Evolutionary conservation across 139 green algal species (phyloP), one percentile per base, ranked within the genome.

Genomic region (Marvania coccoides): DNA sequence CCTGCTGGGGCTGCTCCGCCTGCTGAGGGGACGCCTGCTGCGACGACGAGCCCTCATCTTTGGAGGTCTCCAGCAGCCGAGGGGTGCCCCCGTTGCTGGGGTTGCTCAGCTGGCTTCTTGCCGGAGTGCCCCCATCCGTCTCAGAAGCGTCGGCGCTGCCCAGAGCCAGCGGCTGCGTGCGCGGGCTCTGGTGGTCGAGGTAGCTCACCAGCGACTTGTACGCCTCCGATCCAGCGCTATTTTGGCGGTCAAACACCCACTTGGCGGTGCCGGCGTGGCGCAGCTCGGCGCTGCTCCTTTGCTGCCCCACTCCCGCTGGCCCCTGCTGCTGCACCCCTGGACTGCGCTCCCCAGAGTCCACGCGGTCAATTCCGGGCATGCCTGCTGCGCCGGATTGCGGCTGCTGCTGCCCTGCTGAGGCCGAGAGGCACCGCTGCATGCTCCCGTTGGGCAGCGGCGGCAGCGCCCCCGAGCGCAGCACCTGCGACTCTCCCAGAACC

Each of bases 181-280:
- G 19, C 42, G 42, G 42, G 19, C 19, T 28, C 19, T 51, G 42
- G 19, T 51, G 42, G 19, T 51, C 42, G 19, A 51, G 42, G 19
- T 28, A 51, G 42, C 19, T 51, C 19, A 51, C 19, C 42, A 51
- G 19, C 42, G 42, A 51, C 19, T 51, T 3, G 6, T 26, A 40
- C 63, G 34, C 48, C n/a, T 47, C 47, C 24, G 15, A 35, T 24
- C 34, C 54, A 31, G 46, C 63, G 30, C 47, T 69, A 45, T 74
- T 74, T 35, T 58, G 42, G 3, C 59, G 46, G 54, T 74, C 68
- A 47, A 63, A 69, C 31, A 74, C 68, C 68, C 68, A 74, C 24
- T 55, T 33, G 4, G 68, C 68, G 7, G 68, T 74, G 28, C 61
- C 68, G 1, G 61, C 61, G n/a, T 63, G 48, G 35, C 61, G 61